Percentiles rank a stretch among this genome's conserved stretches.
phyloP scores from a whole-genome alignment of 1,284 basidiomycete species.

The Porodaedalea pini region DNA sequence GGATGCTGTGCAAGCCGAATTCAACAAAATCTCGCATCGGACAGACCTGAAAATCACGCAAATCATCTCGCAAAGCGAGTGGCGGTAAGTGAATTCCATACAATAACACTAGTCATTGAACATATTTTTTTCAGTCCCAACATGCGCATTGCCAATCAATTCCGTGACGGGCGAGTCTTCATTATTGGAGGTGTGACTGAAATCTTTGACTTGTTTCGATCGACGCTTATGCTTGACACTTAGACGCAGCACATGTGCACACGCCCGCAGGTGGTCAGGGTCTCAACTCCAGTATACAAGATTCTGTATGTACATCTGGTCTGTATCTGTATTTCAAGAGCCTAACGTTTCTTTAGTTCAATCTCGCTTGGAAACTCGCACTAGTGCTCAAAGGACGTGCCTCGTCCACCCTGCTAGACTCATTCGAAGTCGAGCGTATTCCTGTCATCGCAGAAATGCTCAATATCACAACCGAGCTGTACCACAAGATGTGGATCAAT shows the following conservation, averaged over 20 bases:
- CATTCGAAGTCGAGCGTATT: conserved; percentile 36
- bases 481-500: background rate
- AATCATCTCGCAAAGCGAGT: conserved; percentile 10
- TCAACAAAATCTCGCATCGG: background rate
- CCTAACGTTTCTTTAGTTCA: conserved; percentile 29
- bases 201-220: background rate
- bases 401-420: conserved; percentile 31
- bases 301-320: conserved; percentile 31
- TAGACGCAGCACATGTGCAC: conserved; percentile 43
- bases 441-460: conserved; percentile 41
- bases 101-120: no score
- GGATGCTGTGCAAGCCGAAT: background rate
- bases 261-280: conserved; percentile 45
- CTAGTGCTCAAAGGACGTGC: conserved; percentile 35
- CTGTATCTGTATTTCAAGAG: background rate
- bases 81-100: conserved; percentile 12
- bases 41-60: conserved; percentile 6
- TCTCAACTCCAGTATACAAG: conserved; percentile 39
- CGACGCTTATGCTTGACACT: background rate
- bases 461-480: conserved; percentile 10
- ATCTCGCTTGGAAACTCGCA: conserved; percentile 42
- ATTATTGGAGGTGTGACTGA: conserved; percentile 35
- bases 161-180: conserved; percentile 34
- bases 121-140: conserved; percentile 33
- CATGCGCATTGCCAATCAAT: conserved; percentile 36